Evolutionary conservation across 2,329 filamentous ascomycete genomes (phyloP), one percentile per base, ranked within the genome.

Genomic region (Fusarium temperatum): DNA sequence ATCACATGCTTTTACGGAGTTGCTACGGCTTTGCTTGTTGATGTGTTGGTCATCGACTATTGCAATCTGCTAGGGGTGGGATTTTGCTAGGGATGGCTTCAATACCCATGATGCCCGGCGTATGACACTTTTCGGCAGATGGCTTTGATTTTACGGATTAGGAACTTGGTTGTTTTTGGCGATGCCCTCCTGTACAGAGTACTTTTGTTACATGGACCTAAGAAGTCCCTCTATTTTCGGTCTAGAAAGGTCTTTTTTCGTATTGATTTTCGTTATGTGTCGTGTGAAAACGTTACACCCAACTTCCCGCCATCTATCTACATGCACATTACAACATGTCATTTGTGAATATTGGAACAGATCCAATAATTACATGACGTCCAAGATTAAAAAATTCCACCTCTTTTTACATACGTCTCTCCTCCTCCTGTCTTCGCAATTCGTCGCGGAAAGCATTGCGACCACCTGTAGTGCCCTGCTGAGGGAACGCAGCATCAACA

Each of bases 371-470:
- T 24, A 63, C n/a, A 38, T 50, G 48, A 51, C 50, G 48, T 58
- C 41, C 32, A 45, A 48, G 32, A 58, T 48, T 42, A 26, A 24
- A 30, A 11, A 24, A 24, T 18, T 47, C 42, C 42, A 63, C 39
- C 51, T 68, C 39, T 56, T 69, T 69, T 69, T 70, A 76, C n/a
- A 68, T 64, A 20, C 48, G 70, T 56, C 84, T 82, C 77, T 85
- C 82, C 41, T 80, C 72, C 17, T 86, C 78, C 79, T 89, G 87
- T 73, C 87, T 83, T 67, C 77, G 80, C 72, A 89, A 65, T 81
- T 89, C 87, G 9, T 88, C 86, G 2, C 86, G 81, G 78, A 89
- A 89, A 11, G 81, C 78, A 59, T 89, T 89, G 36, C 78, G 74
- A 13, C 77, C 77, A 26, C 81, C 80, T 18, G 76, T 77, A 22